Evolutionary conservation across 1,284 basidiomycete genomes (phyloP).

Genomic region (Leccinum griseonigrum): DNA sequence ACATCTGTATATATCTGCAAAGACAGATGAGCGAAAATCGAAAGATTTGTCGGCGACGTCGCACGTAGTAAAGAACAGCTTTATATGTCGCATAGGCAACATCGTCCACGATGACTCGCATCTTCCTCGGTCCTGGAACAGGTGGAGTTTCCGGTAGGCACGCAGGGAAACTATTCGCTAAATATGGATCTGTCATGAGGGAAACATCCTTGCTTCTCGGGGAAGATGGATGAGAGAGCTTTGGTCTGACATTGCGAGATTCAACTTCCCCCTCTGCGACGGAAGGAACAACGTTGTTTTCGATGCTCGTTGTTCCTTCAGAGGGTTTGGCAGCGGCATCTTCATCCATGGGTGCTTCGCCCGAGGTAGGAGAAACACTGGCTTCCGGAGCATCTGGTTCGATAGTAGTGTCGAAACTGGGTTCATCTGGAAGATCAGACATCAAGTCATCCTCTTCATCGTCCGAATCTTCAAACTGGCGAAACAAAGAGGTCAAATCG

Average conservation of each 20-base stretch:
- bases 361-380: not conserved
- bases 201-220: slow-evolving; percentile 27
- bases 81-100: slow-evolving; percentile 82
- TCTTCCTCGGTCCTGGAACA: slow-evolving; percentile 44
- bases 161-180: not conserved
- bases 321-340: slow-evolving; percentile 2
- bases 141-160: not conserved
- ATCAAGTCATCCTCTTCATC: slow-evolving; percentile 48
- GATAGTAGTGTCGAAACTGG: slow-evolving; percentile 27
- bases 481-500: slow-evolving; percentile 28
- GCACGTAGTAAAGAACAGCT: slow-evolving; percentile 81
- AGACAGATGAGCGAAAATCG: slow-evolving; percentile 5
- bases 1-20: slow-evolving; percentile 79
- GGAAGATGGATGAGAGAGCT: slow-evolving; percentile 35
- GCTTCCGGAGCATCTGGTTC: slow-evolving; percentile 24
- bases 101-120: slow-evolving; percentile 68
- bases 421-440: slow-evolving; percentile 30
- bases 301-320: slow-evolving; percentile 7
- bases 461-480: slow-evolving; percentile 60
- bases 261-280: slow-evolving; percentile 12
- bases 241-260: slow-evolving; percentile 33
- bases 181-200: slow-evolving; percentile 16
- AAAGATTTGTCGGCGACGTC: slow-evolving; percentile 18
- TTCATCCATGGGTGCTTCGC: slow-evolving; percentile 10
- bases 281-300: not conserved